Base-by-base conservation (phyloP, 129 eudicot species). In the Logfia minima region DNA sequence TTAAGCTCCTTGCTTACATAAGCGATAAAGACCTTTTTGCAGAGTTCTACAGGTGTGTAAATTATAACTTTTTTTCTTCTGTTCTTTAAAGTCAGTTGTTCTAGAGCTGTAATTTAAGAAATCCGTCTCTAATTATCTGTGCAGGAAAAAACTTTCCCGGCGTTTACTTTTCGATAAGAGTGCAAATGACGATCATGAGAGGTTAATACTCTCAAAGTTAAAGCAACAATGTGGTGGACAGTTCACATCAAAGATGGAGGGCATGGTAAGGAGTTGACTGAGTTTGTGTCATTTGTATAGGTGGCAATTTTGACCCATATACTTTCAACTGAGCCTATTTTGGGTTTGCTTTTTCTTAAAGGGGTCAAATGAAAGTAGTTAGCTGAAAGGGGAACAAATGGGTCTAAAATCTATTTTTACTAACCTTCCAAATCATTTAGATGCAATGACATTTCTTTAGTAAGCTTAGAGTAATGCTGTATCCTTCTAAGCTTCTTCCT, bases 231-330 rank as follows among this genome's bases (percentile, higher is more conserved):
- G 97, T 56, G 98, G 97, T 68, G 96, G 88, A 3, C 97, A 90
- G 72, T 93, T 90, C 65, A 93, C 97, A n/a, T 93, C 98, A 56
- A 90, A 93, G 79, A 93, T 93, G 98, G 97, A 90, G 87, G 97
- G 96, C 70, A 93, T 93, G 98, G 97, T 92, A 70, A 73, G 13
- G 67, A 43, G 10, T 29, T 43, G 18, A 2, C 45, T 17, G 69
- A 60, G 39, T 67, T 75, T 48, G 6, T 58, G 17, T 71, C 65
- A 61, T 58, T 31, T 53, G n/a, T 16, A 35, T 16, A 68, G 21
- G 19, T 28, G 31, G 35, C 2, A 35, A 35, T 16, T 29, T 65
- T 1, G 14, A n/a, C 21, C 21, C 10, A 62, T 63, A 22, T 11
- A 23, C n/a, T 83, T 58, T 6, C 1, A 26, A 22, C 4, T 58